Evolutionary conservation across 2,329 filamentous ascomycete species (phyloP).

Genomic region (Calonectria ilicicola): DNA sequence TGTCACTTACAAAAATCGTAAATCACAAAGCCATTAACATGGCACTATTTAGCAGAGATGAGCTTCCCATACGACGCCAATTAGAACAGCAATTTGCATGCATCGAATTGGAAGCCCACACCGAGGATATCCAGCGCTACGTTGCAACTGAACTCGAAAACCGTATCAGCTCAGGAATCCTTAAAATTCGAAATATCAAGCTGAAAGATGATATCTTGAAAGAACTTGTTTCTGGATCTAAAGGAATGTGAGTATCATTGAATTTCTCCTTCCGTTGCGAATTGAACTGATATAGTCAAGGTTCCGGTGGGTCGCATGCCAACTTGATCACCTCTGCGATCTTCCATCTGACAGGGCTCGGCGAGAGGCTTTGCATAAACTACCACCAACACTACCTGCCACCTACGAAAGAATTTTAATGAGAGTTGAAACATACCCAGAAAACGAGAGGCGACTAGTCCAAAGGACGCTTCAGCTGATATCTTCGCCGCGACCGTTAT

Average conservation of each 20-base stretch:
- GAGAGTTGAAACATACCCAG: not conserved
- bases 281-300: not conserved
- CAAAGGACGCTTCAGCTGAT: not conserved
- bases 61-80: not conserved
- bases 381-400: constrained; percentile 12
- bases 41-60: constrained; percentile 16
- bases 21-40: not conserved
- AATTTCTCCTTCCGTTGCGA: too few relatives aligned
- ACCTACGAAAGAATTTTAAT: constrained; percentile 15
- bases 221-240: not conserved
- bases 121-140: constrained; percentile 14
- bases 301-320: constrained; percentile 24
- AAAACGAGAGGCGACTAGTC: not conserved
- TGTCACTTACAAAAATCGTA: not conserved
- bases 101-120: constrained; percentile 18
- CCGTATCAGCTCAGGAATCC: not conserved
- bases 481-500: not conserved
- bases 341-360: constrained; percentile 2
- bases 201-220: constrained; percentile 9
- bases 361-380: not conserved
- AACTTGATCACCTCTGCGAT: constrained; percentile 16
- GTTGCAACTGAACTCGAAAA: not conserved
- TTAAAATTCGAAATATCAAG: not conserved
- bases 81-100: not conserved
- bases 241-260: constrained; percentile 14